Percentiles rank a stretch among this genome's conserved stretches.
These are phyloP conservation scores for Grammothele lineata DNA, from an alignment of 768 basidiomycete species.

Conservation along the genomic window DNA sequence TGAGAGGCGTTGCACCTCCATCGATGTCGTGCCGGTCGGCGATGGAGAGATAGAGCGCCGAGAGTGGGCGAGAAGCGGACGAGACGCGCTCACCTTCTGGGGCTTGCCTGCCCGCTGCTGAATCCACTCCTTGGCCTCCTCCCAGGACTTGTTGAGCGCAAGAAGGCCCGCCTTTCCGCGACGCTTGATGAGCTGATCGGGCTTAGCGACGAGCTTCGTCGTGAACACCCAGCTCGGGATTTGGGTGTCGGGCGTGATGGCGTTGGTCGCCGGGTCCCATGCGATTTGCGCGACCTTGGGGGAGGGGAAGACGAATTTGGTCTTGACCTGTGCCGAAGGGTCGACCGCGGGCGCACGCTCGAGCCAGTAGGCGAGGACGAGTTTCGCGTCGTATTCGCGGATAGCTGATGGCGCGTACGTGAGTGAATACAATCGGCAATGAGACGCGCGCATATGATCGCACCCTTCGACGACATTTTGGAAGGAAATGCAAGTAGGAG, in stretches of 20 bases:
- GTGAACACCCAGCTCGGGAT: constrained; percentile 81
- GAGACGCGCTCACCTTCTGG: constrained; percentile 60
- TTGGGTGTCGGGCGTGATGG: constrained; percentile 53
- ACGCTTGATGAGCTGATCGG: constrained; percentile 98
- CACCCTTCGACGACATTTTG: constrained; percentile 29
- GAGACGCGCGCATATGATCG: background rate
- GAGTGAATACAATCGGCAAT: background rate
- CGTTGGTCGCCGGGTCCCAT: constrained; percentile 70
- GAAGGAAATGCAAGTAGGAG: constrained; percentile 1
- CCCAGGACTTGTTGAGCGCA: constrained; percentile 90
- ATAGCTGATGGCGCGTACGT: constrained; percentile 47
- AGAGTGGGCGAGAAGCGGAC: constrained; percentile 4
- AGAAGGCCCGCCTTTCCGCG: constrained; percentile 97
- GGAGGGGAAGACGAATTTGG: constrained; percentile 59
- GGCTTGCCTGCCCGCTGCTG: constrained; percentile 85
- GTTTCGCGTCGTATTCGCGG: constrained; percentile 98
- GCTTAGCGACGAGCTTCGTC: constrained; percentile 90
- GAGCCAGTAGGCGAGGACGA: constrained; percentile 96
- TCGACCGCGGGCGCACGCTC: constrained; percentile 82
- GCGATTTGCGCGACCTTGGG: constrained; percentile 84
- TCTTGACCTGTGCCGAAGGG: constrained; percentile 47
- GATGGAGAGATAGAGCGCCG: background rate
- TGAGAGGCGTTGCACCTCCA: no score
- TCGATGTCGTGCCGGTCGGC: no score
- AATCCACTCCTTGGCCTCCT: constrained; percentile 87